A percentile compares a stretch with the other conserved stretches of the same genome.
phyloP scores from a whole-genome alignment of 169 alveolate genomes.

The Plasmodium adleri region DNA sequence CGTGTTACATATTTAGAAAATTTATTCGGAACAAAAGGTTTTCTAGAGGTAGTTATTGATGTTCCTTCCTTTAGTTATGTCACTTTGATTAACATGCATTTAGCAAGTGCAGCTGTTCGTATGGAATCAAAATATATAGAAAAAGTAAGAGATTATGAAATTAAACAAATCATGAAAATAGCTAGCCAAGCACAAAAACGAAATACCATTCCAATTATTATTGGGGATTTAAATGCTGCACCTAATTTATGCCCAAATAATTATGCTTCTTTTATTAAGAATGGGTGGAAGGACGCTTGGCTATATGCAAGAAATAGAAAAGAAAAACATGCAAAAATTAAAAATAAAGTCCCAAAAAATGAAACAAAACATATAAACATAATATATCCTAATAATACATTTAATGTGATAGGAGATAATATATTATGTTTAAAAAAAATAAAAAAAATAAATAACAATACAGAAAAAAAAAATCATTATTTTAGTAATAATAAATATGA shows the following conservation, averaged over 20 bases:
- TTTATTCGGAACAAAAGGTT: slow-evolving; percentile 90
- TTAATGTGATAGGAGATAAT: too few relatives aligned
- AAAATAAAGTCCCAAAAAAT: neutral
- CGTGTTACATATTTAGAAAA: slow-evolving; percentile 91
- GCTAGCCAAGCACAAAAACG: slow-evolving; percentile 87
- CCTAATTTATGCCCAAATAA: slow-evolving; percentile 91
- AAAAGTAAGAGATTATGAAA: slow-evolving; percentile 89
- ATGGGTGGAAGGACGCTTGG: slow-evolving; percentile 92
- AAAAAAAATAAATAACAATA: too few relatives aligned
- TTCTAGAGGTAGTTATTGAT: slow-evolving; percentile 89
- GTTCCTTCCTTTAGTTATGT: slow-evolving; percentile 89
- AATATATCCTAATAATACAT: too few relatives aligned
- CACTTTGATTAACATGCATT: slow-evolving; percentile 90
- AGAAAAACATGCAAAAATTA: slow-evolving; percentile 35
- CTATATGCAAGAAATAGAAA: slow-evolving; percentile 52
- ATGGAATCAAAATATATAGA: slow-evolving; percentile 91
- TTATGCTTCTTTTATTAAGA: slow-evolving; percentile 88
- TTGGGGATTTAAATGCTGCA: slow-evolving; percentile 93
- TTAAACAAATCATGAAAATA: slow-evolving; percentile 87
- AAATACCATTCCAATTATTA: slow-evolving; percentile 90
- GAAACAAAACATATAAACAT: neutral
- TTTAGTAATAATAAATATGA: too few relatives aligned
- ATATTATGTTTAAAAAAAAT: too few relatives aligned
- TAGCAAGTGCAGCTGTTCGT: slow-evolving; percentile 93
- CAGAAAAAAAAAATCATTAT: too few relatives aligned